Percentiles rank a stretch among this genome's conserved stretches.
Evolutionary conservation across 148 eudicot genomes (phyloP).

Genomic region (Rhododendron henanense): DNA sequence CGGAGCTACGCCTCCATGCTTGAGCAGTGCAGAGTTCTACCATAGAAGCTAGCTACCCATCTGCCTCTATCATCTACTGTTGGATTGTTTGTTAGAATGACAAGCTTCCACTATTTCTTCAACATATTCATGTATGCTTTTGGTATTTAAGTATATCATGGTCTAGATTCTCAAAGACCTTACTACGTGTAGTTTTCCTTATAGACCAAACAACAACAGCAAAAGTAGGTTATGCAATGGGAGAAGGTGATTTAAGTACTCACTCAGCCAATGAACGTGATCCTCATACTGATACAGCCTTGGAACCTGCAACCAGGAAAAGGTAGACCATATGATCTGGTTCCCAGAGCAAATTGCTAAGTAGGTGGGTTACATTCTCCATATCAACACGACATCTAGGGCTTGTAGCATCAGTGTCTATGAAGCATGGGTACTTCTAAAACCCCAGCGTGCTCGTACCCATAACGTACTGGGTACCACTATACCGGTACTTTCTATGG

Average conservation of each 20-base stretch:
- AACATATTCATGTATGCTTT: not conserved
- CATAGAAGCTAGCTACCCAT: not conserved
- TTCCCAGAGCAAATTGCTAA: not conserved
- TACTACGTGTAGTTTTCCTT: no score
- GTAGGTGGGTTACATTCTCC: not conserved
- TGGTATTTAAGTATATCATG: not conserved
- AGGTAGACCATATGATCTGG: not conserved
- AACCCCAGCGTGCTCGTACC: no score
- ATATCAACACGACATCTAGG: not conserved
- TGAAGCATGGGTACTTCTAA: no score
- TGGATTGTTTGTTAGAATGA: not conserved
- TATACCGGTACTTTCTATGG: no score
- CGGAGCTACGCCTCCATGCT: not conserved
- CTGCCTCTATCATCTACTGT: not conserved
- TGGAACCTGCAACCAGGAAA: not conserved
- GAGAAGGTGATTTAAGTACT: not conserved
- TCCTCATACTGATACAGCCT: not conserved
- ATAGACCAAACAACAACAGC: no score
- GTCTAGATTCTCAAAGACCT: no score
- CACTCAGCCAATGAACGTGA: not conserved
- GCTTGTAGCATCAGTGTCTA: not conserved
- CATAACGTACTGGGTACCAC: no score
- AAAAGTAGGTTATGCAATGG: not conserved
- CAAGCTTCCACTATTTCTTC: not conserved
- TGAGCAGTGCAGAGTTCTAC: not conserved